Conservation (phyloP, 805 yeast species). For the Scheffersomyces amazonensis region DNA sequence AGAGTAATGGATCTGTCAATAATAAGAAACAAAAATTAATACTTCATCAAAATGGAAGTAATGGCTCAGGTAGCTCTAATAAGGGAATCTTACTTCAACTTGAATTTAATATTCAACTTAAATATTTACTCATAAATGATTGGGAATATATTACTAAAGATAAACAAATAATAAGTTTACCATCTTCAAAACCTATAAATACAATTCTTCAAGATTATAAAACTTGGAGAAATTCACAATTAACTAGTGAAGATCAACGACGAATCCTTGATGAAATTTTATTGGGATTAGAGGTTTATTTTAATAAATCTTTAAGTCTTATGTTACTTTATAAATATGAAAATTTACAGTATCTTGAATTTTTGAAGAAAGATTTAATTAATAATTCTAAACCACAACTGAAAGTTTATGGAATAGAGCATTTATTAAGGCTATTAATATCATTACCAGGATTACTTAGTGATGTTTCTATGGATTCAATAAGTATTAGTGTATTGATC, state of each 20-base stretch:
- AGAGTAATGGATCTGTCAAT: not conserved
- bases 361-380: conserved; percentile 34
- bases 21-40: not conserved
- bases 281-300: conserved; percentile 67
- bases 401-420: conserved; percentile 74
- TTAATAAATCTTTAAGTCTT: conserved; percentile 69
- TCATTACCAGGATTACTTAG: conserved; percentile 81
- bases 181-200: conserved; percentile 53
- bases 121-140: conserved; percentile 77
- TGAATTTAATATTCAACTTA: conserved; percentile 54
- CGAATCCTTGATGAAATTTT: conserved; percentile 62
- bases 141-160: conserved; percentile 91
- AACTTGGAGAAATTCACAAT: conserved; percentile 15
- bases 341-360: conserved; percentile 64
- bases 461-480: conserved; percentile 77
- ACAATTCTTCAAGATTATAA: conserved; percentile 55
- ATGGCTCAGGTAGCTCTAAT: not conserved
- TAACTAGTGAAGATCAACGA: conserved; percentile 11
- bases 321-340: conserved; percentile 73
- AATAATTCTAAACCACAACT: conserved; percentile 17
- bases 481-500: conserved; percentile 55
- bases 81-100: conserved; percentile 3
- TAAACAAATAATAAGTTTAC: conserved; percentile 65
- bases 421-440: conserved; percentile 72
- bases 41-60: not conserved